Conservation (phyloP, 768 basidiomycete species). For the Galerina marginata region DNA sequence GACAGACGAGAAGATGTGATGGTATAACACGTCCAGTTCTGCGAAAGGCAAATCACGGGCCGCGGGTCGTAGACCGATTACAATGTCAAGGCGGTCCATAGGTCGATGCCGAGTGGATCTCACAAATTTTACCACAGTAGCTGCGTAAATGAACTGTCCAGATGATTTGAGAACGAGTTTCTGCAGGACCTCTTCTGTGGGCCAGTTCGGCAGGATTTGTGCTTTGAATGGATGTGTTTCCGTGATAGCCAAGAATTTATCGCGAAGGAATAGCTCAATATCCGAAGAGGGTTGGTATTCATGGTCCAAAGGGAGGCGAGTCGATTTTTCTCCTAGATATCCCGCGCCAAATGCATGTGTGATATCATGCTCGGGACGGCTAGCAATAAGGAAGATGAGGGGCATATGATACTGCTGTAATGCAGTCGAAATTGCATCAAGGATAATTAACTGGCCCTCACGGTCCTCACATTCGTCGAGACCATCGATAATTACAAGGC, state of each 20-base stretch:
- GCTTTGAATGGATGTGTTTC: slow-evolving; percentile 4
- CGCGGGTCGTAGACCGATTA: slow-evolving; percentile 7
- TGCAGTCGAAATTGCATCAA: not conserved
- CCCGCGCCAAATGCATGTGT: slow-evolving; percentile 1
- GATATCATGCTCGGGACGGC: slow-evolving; percentile 20
- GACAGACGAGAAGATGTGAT: slow-evolving; percentile 7
- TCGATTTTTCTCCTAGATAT: not conserved
- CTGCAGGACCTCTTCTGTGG: slow-evolving; percentile 9
- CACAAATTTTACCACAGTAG: slow-evolving; percentile 18
- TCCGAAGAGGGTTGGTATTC: slow-evolving; percentile 15
- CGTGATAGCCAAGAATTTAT: slow-evolving; percentile 16
- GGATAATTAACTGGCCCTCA: slow-evolving; percentile 10
- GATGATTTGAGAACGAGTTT: slow-evolving; percentile 20
- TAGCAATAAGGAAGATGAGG: slow-evolving; percentile 16
- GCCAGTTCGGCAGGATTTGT: slow-evolving; percentile 19
- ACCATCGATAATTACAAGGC: slow-evolving; percentile 21
- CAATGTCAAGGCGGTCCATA: slow-evolving; percentile 13
- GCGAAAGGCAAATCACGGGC: slow-evolving; percentile 12
- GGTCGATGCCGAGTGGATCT: slow-evolving; percentile 13
- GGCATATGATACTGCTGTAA: not conserved
- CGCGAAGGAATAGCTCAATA: slow-evolving; percentile 15
- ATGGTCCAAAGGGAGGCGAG: slow-evolving; percentile 17
- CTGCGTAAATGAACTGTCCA: slow-evolving; percentile 25
- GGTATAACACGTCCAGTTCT: slow-evolving; percentile 21
- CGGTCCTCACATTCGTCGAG: slow-evolving; percentile 18